phyloP scores from a whole-genome alignment of 805 yeast species.

The Saturnispora mendoncae region DNA sequence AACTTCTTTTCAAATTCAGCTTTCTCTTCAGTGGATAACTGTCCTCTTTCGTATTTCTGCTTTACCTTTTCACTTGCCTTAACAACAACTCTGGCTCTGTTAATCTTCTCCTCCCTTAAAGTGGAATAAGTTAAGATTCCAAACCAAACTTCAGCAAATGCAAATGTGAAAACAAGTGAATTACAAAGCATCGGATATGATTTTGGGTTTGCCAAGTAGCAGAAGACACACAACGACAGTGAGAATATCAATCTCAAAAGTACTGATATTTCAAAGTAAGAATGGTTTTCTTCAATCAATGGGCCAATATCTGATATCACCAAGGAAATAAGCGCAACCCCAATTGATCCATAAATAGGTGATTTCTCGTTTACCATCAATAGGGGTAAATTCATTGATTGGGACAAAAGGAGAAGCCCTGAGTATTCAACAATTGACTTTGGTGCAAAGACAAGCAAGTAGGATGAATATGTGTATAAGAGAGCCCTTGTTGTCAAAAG shows the following conservation, averaged over 20 bases:
- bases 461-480: conserved; percentile 19
- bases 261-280: conserved; percentile 50
- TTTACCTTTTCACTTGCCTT: conserved; percentile 16
- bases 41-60: conserved; percentile 25
- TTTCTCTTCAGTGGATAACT: conserved; percentile 17
- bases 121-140: conserved; percentile 53
- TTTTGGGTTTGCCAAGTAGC: conserved; percentile 33
- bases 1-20: conserved; percentile 19
- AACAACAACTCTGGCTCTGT: conserved; percentile 32
- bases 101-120: conserved; percentile 54
- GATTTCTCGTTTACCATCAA: conserved; percentile 26
- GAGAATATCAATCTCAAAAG: conserved; percentile 46
- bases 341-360: conserved; percentile 38
- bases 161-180: conserved; percentile 49
- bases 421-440: conserved; percentile 23
- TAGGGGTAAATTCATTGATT: conserved; percentile 29
- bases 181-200: conserved; percentile 45
- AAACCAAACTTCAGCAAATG: conserved; percentile 63
- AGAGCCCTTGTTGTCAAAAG: conserved; percentile 19
- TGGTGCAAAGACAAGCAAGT: conserved; percentile 20
- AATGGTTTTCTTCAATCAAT: conserved; percentile 34
- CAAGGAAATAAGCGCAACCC: conserved; percentile 35
- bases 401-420: conserved; percentile 22
- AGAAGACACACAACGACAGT: conserved; percentile 41
- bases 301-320: conserved; percentile 53